Evolutionary conservation across 75 land plant genomes (phyloP).

Genomic region (Selaginella moellendorffii): DNA sequence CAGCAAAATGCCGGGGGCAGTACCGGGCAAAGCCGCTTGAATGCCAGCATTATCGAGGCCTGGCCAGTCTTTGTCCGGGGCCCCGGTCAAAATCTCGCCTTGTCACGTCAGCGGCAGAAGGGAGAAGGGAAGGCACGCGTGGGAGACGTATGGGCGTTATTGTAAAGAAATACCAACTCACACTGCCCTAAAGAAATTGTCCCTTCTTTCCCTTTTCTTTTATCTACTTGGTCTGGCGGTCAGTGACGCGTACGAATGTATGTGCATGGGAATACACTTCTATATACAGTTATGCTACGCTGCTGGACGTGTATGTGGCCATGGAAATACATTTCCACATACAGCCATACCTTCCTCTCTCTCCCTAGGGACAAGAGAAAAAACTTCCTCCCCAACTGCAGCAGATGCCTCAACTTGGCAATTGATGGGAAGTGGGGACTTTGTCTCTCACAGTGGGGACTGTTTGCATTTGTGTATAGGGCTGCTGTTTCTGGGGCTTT

Average conservation of each 20-base stretch:
- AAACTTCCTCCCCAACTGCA: too few species aligned
- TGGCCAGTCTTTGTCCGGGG: conserved; percentile 2
- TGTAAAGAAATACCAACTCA: neutral
- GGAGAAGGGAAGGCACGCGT: neutral
- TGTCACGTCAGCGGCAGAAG: conserved; percentile 2
- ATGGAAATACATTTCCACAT: too few species aligned
- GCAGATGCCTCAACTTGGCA: too few species aligned
- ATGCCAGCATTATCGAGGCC: conserved; percentile 1
- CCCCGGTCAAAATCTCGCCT: neutral
- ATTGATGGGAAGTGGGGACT: neutral
- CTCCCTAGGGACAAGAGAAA: too few species aligned
- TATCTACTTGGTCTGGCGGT: neutral
- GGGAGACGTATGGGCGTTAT: neutral
- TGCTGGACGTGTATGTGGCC: neutral
- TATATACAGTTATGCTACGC: neutral
- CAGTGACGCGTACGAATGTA: too few species aligned
- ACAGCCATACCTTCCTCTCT: too few species aligned
- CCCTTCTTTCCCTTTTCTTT: neutral
- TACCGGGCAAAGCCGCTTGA: neutral
- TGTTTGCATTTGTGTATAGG: neutral
- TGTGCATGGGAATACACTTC: too few species aligned
- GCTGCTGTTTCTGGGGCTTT: too few species aligned
- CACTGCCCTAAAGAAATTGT: neutral
- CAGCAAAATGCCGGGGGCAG: neutral
- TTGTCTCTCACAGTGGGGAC: neutral